Percentiles rank a stretch among this genome's conserved stretches.
Conservation (phyloP, 371 early-diverging fungal species). For the Mortierella sp. region DNA sequence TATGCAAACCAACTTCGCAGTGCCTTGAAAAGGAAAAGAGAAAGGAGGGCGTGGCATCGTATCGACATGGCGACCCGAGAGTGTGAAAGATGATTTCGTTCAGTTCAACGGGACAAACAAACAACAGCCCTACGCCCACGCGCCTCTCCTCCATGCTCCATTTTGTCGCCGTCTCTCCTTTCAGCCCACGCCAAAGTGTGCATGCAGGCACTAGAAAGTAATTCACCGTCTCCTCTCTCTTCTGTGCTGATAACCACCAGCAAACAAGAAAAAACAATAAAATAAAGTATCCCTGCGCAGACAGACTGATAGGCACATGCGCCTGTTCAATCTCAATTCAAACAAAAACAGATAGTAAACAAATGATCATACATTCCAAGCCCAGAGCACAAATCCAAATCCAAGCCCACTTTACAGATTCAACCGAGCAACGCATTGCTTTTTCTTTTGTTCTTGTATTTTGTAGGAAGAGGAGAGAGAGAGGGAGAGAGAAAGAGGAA, state of each 20-base stretch:
- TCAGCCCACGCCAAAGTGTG: background rate
- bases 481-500: background rate
- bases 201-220: background rate
- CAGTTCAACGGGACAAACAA: too few species aligned
- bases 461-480: background rate
- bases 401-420: background rate
- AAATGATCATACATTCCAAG: slow-evolving; percentile 4
- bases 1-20: too few species aligned
- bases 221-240: background rate
- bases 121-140: too few species aligned
- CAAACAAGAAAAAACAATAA: background rate
- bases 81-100: too few species aligned
- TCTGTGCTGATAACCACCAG: background rate
- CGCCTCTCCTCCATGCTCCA: too few species aligned
- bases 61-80: too few species aligned
- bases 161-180: too few species aligned
- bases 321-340: background rate
- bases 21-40: too few species aligned
- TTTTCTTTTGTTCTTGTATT: background rate
- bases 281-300: background rate
- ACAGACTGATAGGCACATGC: background rate
- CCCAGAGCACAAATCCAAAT: background rate
- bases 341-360: background rate
- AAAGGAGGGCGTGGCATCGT: too few species aligned
- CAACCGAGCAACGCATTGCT: background rate